Conservation (phyloP, 768 basidiomycete species). For the Lactarius quietus region DNA sequence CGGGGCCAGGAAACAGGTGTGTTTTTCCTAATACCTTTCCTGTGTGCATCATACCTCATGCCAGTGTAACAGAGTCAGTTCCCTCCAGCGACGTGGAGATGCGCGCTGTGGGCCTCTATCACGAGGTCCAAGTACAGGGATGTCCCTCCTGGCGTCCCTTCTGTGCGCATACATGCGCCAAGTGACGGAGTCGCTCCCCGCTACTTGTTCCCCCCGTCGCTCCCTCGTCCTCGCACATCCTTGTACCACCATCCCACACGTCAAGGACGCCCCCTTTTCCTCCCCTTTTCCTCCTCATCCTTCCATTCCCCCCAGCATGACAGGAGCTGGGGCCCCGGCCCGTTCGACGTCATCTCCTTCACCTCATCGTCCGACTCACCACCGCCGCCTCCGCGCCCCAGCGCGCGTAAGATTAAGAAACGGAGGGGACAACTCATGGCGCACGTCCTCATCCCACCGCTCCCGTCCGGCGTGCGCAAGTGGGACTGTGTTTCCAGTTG, state of each 20-base stretch:
- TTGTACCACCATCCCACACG: not conserved
- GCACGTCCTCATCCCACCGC: conserved; percentile 11
- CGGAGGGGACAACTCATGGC: conserved; percentile 6
- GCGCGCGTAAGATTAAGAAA: conserved; percentile 5
- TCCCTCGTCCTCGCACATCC: conserved; percentile 3
- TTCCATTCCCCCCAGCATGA: too few species aligned
- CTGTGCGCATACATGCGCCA: too few species aligned
- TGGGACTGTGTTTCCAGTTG: not conserved
- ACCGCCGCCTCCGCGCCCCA: conserved; percentile 4
- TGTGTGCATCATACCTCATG: conserved; percentile 3
- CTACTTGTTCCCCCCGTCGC: not conserved
- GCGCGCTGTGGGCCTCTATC: too few species aligned
- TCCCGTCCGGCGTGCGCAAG: not conserved
- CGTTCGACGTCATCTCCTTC: conserved; percentile 8
- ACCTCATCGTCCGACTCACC: not conserved
- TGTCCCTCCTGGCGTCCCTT: too few species aligned
- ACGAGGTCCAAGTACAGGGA: too few species aligned
- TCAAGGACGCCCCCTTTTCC: conserved; percentile 17
- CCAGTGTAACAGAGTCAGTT: not conserved
- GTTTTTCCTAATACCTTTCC: not conserved
- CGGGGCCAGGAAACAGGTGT: conserved; percentile 16
- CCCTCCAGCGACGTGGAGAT: not conserved
- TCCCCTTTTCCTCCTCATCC: conserved; percentile 4
- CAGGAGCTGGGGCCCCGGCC: too few species aligned
- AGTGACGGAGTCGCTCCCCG: too few species aligned